phyloP scores from a whole-genome alignment of 2,329 filamentous ascomycete species.

The Amesomyces nigricolor region DNA sequence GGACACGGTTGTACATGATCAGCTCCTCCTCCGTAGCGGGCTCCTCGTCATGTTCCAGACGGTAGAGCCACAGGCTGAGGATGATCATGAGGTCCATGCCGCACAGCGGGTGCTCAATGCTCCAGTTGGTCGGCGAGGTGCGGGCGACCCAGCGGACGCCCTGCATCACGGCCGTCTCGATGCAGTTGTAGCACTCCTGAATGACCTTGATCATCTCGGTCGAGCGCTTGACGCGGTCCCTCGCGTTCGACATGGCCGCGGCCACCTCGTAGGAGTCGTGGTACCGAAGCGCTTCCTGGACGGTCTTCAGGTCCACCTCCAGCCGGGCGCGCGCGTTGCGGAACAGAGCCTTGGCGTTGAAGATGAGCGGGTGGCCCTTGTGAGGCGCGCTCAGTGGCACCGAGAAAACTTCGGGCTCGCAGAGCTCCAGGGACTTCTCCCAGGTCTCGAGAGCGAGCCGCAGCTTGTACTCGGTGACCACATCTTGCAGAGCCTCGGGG shows the following conservation, averaged over 20 bases:
- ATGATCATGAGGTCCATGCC: constrained; percentile 97
- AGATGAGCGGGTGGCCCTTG: constrained; percentile 91
- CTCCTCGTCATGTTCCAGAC: constrained; percentile 98
- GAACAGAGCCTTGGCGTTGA: constrained; percentile 97
- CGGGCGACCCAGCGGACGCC: constrained; percentile 98
- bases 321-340: constrained; percentile 88
- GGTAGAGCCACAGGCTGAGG: constrained; percentile 95
- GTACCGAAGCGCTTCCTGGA: constrained; percentile 93
- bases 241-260: constrained; percentile 89
- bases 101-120: constrained; percentile 93
- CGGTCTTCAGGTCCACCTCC: constrained; percentile 89
- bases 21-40: constrained; percentile 77
- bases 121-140: constrained; percentile 97
- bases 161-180: constrained; percentile 90
- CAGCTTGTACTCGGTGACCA: constrained; percentile 97
- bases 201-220: constrained; percentile 99
- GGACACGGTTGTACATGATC: constrained; percentile 88
- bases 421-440: constrained; percentile 92
- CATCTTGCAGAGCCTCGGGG: constrained; percentile 93
- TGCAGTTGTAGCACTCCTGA: constrained; percentile 94
- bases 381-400: constrained; percentile 90
- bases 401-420: constrained; percentile 82
- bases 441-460: constrained; percentile 94
- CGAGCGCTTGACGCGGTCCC: constrained; percentile 89
- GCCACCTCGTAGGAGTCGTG: constrained; percentile 97